Evolutionary conservation across 129 eudicot genomes (phyloP), one percentile per base, ranked within the genome.

Genomic region (Lactuca sativa): DNA sequence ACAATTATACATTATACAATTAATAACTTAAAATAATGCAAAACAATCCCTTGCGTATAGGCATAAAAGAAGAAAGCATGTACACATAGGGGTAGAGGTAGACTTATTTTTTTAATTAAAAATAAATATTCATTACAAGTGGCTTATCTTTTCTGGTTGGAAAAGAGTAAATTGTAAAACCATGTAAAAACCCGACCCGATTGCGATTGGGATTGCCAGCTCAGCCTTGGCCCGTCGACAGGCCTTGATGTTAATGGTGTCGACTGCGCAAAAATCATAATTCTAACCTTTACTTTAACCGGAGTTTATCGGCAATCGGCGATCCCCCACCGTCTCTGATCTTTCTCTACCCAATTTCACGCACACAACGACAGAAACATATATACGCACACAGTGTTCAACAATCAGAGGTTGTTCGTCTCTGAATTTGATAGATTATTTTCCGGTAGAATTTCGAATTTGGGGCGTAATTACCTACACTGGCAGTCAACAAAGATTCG

Each of bases 231-330:
- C 76, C 76, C 49, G 59, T 59, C 49, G 59, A 37, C 51, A 30
- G 48, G 59, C 69, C 76, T 72, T 72, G 48, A 49, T 72, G 76
- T 72, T 72, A 60, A 49, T 72, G 76, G 61, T 61, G 69, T 72
- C 69, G 68, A 61, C 76, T 48, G 60, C 61, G 30, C 76, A 72
- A 72, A 72, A 56, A 72, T 72, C 60, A 60, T 13, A 72, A 61
- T 61, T 67, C 13, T 71, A 71, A 71, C 76, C 70, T 62, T 72
- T 62, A 62, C 67, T 38, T 40, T 36, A 72, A 72, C 70, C 77
- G 77, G 77, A 72, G 69, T 62, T 62, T 7, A 72, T 34, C 43
- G 77, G 76, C 76, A 60, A 72, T 60, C 77, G 77, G 77, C 69
- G 70, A 72, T 72, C 70, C 33, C 47, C 58, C 52, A 62, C 11